A percentile compares a stretch with the other conserved stretches of the same genome.
Evolutionary conservation across 495 filamentous ascomycete genomes (phyloP).

Genomic region (Aeminium ludgeri): DNA sequence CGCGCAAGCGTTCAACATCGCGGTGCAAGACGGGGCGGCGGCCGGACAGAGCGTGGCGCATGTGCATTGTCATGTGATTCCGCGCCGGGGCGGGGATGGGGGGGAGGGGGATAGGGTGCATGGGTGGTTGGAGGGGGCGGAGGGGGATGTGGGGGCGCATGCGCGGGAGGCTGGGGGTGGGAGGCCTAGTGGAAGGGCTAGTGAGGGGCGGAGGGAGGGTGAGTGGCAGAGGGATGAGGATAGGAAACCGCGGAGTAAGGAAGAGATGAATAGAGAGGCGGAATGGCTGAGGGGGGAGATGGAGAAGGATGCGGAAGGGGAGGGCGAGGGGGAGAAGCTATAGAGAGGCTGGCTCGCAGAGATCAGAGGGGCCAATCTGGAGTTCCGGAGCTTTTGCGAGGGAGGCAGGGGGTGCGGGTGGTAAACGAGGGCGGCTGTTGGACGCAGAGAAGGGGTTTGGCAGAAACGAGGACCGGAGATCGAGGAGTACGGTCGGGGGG

Average conservation of each 20-base stretch:
- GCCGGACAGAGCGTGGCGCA: slow-evolving; percentile 85
- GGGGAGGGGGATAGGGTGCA: slow-evolving; percentile 55
- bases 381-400: no score
- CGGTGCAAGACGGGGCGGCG: slow-evolving; percentile 75
- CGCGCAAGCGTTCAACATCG: slow-evolving; percentile 57
- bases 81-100: slow-evolving; percentile 43
- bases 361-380: no score
- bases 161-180: slow-evolving; percentile 19
- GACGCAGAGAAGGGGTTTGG: no score
- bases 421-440: no score
- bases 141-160: slow-evolving; percentile 60
- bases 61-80: slow-evolving; percentile 89
- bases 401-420: no score
- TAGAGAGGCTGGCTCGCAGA: no score
- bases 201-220: slow-evolving; percentile 30
- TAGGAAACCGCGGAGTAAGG: slow-evolving; percentile 47
- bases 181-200: slow-evolving; percentile 8
- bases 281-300: slow-evolving; percentile 42
- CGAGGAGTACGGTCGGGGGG: no score
- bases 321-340: slow-evolving; percentile 5
- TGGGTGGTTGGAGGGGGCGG: slow-evolving; percentile 64
- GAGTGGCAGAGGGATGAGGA: slow-evolving; percentile 45
- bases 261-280: slow-evolving; percentile 73
- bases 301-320: slow-evolving; percentile 22
- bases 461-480: no score